Base-by-base conservation (phyloP, 2,329 filamentous ascomycete species). In the Penicillium crustosum region DNA sequence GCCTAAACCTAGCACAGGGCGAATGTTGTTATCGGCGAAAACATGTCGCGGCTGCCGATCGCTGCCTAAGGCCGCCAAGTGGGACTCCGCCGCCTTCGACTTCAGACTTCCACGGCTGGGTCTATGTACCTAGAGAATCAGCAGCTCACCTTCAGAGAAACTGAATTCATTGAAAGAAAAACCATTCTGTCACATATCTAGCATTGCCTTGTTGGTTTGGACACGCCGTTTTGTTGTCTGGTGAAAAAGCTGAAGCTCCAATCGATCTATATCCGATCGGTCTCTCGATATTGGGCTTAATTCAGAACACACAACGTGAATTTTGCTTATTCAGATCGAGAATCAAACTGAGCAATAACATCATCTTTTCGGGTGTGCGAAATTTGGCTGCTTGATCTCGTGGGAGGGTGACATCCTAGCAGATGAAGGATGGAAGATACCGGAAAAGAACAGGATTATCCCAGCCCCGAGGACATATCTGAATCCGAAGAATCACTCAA, bases 21-120 rank as follows among this genome's bases (percentile, higher is more conserved):
- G 53, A 52, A 31, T 39, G 53, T 55, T 55, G 47, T 56, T 45
- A 44, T 56, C 53, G 53, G 53, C 47, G 53, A 56, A 56, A 56
- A 56, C 53, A 56, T 56, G 23, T 56, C 53, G 53, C 53, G 53
- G 53, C 31, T 51, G 29, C 53, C 53, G 53, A 56, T 38, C 7
- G 39, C 3, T 44, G 53, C 53, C 53, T 56, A 19, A 56, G 53
- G 53, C 48, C 6, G 6, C 1, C 2, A 56, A 56, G 53, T 44
- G 53, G 53, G 41, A 48, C 42, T 53, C 35, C 25, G 21, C 47
- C 53, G 48, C 53, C 29, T 55, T 49, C 3, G 31, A 56, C 53
- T 36, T 43, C 47, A 56, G 31, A 52, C 39, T 17, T 29, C 31
- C 48, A 52, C n/a, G 36, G 15, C 19, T 21, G 39, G 29, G 39